Evolutionary conservation across 495 filamentous ascomycete genomes (phyloP).

Genomic region (Annulohypoxylon nitens): DNA sequence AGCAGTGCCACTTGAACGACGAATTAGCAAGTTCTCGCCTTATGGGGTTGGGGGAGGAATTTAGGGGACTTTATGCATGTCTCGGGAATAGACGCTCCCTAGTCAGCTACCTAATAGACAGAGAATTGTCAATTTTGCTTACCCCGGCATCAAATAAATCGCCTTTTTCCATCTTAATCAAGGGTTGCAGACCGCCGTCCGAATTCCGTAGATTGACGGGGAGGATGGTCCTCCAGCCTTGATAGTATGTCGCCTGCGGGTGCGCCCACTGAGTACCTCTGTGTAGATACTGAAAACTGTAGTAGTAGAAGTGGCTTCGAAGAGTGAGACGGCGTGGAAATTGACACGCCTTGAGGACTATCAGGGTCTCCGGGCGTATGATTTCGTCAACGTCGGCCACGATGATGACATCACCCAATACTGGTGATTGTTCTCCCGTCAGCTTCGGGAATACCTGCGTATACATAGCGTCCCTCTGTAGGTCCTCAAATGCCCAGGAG

Average conservation of each 20-base stretch:
- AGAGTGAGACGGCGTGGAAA: constrained; percentile 67
- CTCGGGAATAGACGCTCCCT: neutral
- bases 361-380: constrained; percentile 60
- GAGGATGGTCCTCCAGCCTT: constrained; percentile 60
- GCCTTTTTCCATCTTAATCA: constrained; percentile 54
- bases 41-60: neutral
- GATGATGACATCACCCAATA: constrained; percentile 58
- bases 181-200: constrained; percentile 52
- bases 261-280: constrained; percentile 65
- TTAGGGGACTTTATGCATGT: neutral
- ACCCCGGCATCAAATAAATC: constrained; percentile 59
- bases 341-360: constrained; percentile 60
- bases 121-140: neutral
- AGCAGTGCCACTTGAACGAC: constrained; percentile 65
- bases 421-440: constrained; percentile 48
- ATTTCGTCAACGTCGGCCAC: constrained; percentile 68
- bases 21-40: neutral
- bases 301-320: constrained; percentile 67
- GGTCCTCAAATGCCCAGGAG: constrained; percentile 63
- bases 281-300: constrained; percentile 68
- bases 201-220: constrained; percentile 64
- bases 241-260: constrained; percentile 68
- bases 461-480: constrained; percentile 66
- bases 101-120: neutral
- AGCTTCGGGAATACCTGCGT: constrained; percentile 63